phyloP scores from a whole-genome alignment of 768 basidiomycete species.

The Kwoniella mangroviensis region DNA sequence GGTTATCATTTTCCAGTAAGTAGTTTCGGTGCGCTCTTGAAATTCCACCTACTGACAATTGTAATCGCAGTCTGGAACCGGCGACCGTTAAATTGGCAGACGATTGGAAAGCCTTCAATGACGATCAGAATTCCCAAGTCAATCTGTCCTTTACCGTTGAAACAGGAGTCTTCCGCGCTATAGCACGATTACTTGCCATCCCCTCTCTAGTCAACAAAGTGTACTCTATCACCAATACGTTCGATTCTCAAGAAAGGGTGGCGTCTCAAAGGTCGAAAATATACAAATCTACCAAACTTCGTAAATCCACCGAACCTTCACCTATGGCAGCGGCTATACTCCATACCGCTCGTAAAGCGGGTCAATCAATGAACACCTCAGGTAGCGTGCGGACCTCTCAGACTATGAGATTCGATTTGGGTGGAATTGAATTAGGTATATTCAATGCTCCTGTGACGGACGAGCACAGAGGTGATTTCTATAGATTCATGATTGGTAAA shows the following conservation, averaged over 20 bases:
- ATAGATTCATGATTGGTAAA: constrained; percentile 45
- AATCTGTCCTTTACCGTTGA: constrained; percentile 52
- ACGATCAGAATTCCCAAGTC: constrained; percentile 32
- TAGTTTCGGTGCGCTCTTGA: neutral
- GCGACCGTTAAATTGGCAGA: constrained; percentile 49
- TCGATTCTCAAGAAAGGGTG: constrained; percentile 42
- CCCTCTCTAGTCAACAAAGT: constrained; percentile 44
- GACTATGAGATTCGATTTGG: constrained; percentile 44
- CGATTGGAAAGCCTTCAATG: constrained; percentile 48
- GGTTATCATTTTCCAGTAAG: constrained; percentile 48
- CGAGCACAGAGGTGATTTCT: constrained; percentile 42
- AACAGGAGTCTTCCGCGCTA: constrained; percentile 48
- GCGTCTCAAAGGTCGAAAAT: constrained; percentile 46
- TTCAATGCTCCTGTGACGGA: constrained; percentile 35
- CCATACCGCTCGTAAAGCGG: constrained; percentile 42
- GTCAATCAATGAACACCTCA: constrained; percentile 2
- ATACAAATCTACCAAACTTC: constrained; percentile 35
- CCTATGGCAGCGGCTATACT: constrained; percentile 47
- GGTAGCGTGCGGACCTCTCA: constrained; percentile 38
- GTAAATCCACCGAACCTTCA: constrained; percentile 42
- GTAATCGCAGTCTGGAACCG: constrained; percentile 40
- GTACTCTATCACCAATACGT: constrained; percentile 37
- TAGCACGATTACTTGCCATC: constrained; percentile 50
- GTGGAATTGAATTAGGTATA: constrained; percentile 47
- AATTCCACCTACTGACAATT: neutral